A percentile compares a stretch with the other conserved stretches of the same genome.
These are phyloP conservation scores for Ananas comosus DNA, from an alignment of 176 grass and related monocot genomes.

Conservation along the genomic window DNA sequence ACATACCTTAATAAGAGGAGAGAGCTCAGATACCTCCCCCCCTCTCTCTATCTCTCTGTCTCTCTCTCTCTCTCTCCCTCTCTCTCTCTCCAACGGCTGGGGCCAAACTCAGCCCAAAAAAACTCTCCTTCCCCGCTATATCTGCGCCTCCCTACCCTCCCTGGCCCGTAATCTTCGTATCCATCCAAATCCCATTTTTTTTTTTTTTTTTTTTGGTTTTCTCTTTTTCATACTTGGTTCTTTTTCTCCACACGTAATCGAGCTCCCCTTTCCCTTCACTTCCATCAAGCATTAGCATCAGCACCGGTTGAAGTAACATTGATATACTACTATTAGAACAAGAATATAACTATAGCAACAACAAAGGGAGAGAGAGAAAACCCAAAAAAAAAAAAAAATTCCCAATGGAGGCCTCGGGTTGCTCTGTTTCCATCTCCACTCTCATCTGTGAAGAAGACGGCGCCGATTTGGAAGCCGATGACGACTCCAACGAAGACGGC, in stretches of 20 bases:
- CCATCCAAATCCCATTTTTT: no score
- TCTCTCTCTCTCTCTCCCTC: not conserved
- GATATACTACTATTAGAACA: not conserved
- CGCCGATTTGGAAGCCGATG: slow-evolving; percentile 27
- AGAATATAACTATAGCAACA: not conserved
- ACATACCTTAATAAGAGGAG: not conserved
- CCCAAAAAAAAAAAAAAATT: no score
- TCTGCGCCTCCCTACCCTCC: not conserved
- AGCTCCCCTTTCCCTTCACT: not conserved
- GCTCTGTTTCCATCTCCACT: slow-evolving; percentile 35
- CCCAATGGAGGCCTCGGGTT: slow-evolving; percentile 15
- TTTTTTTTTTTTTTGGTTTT: no score
- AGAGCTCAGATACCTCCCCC: not conserved
- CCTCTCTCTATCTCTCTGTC: not conserved
- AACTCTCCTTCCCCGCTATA: not conserved
- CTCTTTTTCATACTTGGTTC: no score
- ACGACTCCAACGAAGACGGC: not conserved
- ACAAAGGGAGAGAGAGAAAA: not conserved
- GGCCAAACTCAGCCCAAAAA: not conserved
- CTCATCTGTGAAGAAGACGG: slow-evolving; percentile 75
- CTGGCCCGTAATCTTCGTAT: no score
- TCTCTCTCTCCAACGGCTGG: not conserved
- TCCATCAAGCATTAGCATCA: not conserved
- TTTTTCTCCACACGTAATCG: not conserved
- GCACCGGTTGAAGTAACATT: no score